Evolutionary conservation across 2,329 filamentous ascomycete genomes (phyloP).

Genomic region (Xylaria sp.): DNA sequence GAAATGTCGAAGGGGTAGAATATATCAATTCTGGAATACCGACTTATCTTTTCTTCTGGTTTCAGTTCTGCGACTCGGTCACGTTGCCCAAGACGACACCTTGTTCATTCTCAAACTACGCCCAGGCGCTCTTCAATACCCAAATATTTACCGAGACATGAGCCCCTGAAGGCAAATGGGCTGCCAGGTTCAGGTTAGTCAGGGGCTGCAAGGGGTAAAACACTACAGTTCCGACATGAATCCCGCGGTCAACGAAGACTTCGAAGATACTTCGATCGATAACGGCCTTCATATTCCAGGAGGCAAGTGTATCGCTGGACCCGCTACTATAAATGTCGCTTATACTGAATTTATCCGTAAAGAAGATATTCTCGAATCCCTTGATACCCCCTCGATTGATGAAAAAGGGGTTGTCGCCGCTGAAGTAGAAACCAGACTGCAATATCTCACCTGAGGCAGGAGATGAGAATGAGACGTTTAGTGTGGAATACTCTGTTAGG

Average conservation of each 20-base stretch:
- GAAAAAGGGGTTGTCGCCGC: constrained; percentile 62
- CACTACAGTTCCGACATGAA: constrained; percentile 60
- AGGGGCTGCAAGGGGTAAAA: constrained; percentile 61
- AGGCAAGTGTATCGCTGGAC: constrained; percentile 16
- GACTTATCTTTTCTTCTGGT: constrained; percentile 34
- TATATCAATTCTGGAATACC: constrained; percentile 33
- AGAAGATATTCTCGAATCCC: constrained; percentile 65
- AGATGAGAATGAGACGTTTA: constrained; percentile 65
- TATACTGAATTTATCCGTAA: constrained; percentile 63
- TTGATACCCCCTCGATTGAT: constrained; percentile 60
- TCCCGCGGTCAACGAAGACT: constrained; percentile 64
- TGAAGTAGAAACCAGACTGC: constrained; percentile 60
- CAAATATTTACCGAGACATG: constrained; percentile 49
- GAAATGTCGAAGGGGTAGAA: too few species aligned
- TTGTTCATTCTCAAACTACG: constrained; percentile 41
- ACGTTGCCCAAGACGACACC: constrained; percentile 46
- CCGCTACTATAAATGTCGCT: constrained; percentile 43
- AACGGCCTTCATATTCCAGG: constrained; percentile 54
- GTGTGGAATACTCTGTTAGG: constrained; percentile 46
- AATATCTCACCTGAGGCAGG: constrained; percentile 61
- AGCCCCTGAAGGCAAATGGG: constrained; percentile 51
- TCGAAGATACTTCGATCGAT: constrained; percentile 67
- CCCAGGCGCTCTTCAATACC: constrained; percentile 55
- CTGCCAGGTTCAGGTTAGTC: constrained; percentile 51
- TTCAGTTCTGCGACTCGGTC: constrained; percentile 25